Evolutionary conservation across 2,329 filamentous ascomycete genomes (phyloP), one percentile per base, ranked within the genome.

Genomic region (Epicoccum sorghinum): DNA sequence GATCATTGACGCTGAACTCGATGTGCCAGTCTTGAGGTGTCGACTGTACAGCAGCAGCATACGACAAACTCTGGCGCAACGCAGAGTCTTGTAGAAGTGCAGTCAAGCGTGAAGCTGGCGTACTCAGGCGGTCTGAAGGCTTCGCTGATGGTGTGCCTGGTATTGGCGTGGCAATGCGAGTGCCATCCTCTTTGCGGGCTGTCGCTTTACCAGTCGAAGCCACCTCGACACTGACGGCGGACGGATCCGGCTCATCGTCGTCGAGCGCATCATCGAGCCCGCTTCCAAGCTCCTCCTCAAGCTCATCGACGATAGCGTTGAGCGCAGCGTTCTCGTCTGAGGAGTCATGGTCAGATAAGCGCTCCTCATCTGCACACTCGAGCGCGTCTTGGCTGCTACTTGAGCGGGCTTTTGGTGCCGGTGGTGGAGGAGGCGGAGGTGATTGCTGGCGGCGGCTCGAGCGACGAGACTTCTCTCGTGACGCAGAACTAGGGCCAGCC

Each of bases 11-110:
- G 62, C 86, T 93, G 76, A 99, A 99, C 69, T 98, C 91, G 57
- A 99, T 92, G 68, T 99, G 93, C 95, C 95, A 99, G 69, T 98
- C 93, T 69, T 96, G 89, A 1, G 93, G 91, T 0, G 86, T 80
- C 12, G 90, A 81, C 64, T 93, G 90, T 47, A 96, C 84, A 4
- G 91, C 91, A 47, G 90, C 89, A 23, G 92, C 89, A 73, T 97
- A 96, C 0, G 92, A 91, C 75, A 91, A 61, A 8, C 61, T 68
- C 40, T 71, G 68, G 13, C 69, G 66, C 50, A 73, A 54, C 23
- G 74, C 60, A 56, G 74, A 65, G 14, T 66, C 62, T 25, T 70
- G 75, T 39, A 69, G 55, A 10, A 71, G 52, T 23, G 68, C 68
- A 7, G 70, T 67, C 25, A 74, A 45, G 5, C 70, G 67, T 14